Conservation (phyloP, 805 yeast species). For the Teunomyces atbi region DNA sequence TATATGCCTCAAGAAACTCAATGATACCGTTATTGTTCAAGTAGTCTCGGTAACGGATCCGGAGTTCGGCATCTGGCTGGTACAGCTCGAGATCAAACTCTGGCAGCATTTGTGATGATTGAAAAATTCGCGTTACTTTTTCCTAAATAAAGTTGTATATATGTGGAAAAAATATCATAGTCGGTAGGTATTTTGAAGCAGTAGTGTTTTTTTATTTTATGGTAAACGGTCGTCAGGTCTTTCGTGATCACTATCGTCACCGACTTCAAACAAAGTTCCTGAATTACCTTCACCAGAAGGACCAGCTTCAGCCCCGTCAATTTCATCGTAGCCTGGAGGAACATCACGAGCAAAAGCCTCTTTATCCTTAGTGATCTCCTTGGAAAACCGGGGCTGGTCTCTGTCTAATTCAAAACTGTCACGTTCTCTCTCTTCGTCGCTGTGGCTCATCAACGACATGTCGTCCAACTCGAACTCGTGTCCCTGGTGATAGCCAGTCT, state of each 20-base stretch:
- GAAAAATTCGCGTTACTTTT: not conserved
- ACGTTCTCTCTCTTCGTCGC: constrained; percentile 33
- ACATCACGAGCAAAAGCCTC: constrained; percentile 10
- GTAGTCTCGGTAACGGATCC: constrained; percentile 10
- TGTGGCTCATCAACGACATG: constrained; percentile 50
- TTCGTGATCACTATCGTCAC: constrained; percentile 23
- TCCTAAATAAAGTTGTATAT: too few species aligned
- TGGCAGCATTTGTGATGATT: not conserved
- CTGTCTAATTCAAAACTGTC: constrained; percentile 40
- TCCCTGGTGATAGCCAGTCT: constrained; percentile 24
- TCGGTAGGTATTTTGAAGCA: too few species aligned
- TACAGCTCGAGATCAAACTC: constrained; percentile 1
- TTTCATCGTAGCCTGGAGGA: constrained; percentile 34
- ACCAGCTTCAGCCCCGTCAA: not conserved
- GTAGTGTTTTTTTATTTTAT: not conserved
- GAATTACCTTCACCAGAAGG: constrained; percentile 13
- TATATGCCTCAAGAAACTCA: constrained; percentile 12
- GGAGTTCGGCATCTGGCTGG: constrained; percentile 4
- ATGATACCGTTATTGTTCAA: constrained; percentile 13
- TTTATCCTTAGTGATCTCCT: constrained; percentile 5
- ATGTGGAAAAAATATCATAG: too few species aligned
- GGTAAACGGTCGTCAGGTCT: constrained; percentile 10
- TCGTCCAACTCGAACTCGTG: constrained; percentile 62
- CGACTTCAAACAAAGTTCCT: constrained; percentile 42
- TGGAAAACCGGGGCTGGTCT: constrained; percentile 13